Conservation (phyloP, 2,329 filamentous ascomycete species). For the Furcasterigmium sp. region DNA sequence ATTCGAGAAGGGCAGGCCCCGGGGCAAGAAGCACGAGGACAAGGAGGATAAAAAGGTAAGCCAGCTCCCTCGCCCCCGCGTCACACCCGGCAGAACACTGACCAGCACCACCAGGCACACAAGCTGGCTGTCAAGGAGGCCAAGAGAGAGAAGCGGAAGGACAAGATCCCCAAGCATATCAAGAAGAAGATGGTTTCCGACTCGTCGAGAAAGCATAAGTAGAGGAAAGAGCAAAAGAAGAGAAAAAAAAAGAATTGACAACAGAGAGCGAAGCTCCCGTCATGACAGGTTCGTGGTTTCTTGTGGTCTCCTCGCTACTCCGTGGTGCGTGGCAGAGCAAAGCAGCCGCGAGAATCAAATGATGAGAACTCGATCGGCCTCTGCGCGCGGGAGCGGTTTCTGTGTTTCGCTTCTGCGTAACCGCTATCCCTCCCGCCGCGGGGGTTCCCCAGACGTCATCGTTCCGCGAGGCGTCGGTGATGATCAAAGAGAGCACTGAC, state of each 20-base stretch:
- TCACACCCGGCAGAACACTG: neutral
- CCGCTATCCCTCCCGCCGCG: conserved; percentile 24
- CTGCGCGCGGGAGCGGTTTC: conserved; percentile 1
- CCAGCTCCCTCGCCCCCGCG: neutral
- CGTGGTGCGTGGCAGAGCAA: neutral
- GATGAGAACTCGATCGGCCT: conserved; percentile 32
- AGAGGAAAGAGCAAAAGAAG: conserved; percentile 14
- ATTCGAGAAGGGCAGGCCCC: conserved; percentile 63
- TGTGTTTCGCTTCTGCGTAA: conserved; percentile 27
- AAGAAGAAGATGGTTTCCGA: conserved; percentile 81
- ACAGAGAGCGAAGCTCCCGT: too few species aligned
- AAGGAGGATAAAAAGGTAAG: conserved; percentile 79
- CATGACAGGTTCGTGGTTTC: neutral
- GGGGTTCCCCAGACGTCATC: conserved; percentile 31
- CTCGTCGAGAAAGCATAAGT: conserved; percentile 59
- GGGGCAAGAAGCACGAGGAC: conserved; percentile 83
- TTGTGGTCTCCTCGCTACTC: neutral
- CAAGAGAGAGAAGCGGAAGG: conserved; percentile 86
- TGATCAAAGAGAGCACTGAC: conserved; percentile 60
- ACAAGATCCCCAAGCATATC: conserved; percentile 92
- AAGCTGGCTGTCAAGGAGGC: conserved; percentile 92
- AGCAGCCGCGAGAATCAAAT: conserved; percentile 31
- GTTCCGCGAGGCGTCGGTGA: conserved; percentile 27
- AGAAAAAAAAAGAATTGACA: neutral
- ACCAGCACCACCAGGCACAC: conserved; percentile 43